Percentiles rank a stretch among this genome's conserved stretches.
phyloP scores from a whole-genome alignment of 176 grass and related monocot species.

The Juncus effusus region DNA sequence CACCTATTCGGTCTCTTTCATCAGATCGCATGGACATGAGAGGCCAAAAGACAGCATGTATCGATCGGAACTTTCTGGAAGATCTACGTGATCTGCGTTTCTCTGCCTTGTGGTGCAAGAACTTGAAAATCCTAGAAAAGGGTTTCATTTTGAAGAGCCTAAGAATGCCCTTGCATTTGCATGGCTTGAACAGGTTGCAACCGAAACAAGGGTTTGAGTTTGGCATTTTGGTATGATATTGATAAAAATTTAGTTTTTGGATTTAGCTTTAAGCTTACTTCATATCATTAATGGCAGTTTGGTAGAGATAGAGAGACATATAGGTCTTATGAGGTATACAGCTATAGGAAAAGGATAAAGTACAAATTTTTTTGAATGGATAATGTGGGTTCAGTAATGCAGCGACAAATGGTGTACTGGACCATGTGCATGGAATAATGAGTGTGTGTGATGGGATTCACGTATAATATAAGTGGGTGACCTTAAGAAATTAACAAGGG shows the following conservation, averaged over 20 bases:
- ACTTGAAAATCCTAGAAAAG: slow-evolving; percentile 28
- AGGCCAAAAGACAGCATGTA: slow-evolving; percentile 75
- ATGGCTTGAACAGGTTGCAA: slow-evolving; percentile 40
- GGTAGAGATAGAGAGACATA: slow-evolving; percentile 1
- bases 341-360: too few relatives aligned
- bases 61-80: slow-evolving; percentile 50
- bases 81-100: slow-evolving; percentile 24
- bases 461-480: slow-evolving; percentile 18
- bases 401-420: neutral
- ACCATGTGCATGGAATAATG: neutral
- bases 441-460: slow-evolving; percentile 20
- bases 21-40: slow-evolving; percentile 67
- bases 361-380: neutral
- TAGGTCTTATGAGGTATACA: too few relatives aligned
- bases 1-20: slow-evolving; percentile 7
- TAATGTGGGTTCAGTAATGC: slow-evolving; percentile 1
- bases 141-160: slow-evolving; percentile 39
- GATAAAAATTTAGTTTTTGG: slow-evolving; percentile 7
- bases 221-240: slow-evolving; percentile 28
- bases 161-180: slow-evolving; percentile 19
- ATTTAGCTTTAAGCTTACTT: slow-evolving; percentile 21
- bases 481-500: neutral
- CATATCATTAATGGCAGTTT: slow-evolving; percentile 11
- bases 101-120: slow-evolving; percentile 26
- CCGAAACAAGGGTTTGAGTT: slow-evolving; percentile 20